Evolutionary conservation across 208 protist species (phyloP).

Genomic region (Kentomonas sorsogonicus): DNA sequence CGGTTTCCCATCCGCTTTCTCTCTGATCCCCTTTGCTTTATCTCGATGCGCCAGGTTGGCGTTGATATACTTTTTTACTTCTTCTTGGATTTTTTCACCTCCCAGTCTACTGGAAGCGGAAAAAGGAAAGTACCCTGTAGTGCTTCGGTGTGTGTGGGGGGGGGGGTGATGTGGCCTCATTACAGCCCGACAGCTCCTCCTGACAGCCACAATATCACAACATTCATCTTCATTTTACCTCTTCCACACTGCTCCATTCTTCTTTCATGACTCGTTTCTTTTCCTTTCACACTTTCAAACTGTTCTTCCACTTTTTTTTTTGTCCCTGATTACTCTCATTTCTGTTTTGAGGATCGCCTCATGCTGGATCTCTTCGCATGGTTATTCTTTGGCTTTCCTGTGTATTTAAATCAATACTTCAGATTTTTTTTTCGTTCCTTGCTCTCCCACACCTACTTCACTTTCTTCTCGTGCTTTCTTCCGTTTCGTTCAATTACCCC

Average conservation of each 20-base stretch:
- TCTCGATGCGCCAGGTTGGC: no score
- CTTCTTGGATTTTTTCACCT: no score
- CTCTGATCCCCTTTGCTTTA: no score
- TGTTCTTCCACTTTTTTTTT: background rate
- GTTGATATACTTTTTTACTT: no score
- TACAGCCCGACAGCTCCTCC: no score
- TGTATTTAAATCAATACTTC: background rate
- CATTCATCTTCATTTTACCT: background rate
- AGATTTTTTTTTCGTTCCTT: background rate
- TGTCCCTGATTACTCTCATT: conserved; percentile 5
- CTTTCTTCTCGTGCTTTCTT: background rate
- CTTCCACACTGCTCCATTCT: background rate
- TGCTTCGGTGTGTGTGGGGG: no score
- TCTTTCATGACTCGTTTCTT: conserved; percentile 5
- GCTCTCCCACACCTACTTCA: background rate
- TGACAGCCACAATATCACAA: no score
- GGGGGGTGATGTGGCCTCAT: no score
- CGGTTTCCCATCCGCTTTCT: no score
- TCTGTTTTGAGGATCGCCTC: conserved; percentile 1
- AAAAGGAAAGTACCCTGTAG: no score
- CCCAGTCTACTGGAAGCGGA: no score
- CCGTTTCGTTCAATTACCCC: background rate
- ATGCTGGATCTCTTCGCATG: no score
- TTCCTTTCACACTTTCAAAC: background rate
- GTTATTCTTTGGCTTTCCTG: background rate